Percentiles rank a stretch among this genome's conserved stretches.
These are phyloP conservation scores for Pseudocohnilembus persalinus DNA, from an alignment of 169 alveolate species.

Conservation along the genomic window DNA sequence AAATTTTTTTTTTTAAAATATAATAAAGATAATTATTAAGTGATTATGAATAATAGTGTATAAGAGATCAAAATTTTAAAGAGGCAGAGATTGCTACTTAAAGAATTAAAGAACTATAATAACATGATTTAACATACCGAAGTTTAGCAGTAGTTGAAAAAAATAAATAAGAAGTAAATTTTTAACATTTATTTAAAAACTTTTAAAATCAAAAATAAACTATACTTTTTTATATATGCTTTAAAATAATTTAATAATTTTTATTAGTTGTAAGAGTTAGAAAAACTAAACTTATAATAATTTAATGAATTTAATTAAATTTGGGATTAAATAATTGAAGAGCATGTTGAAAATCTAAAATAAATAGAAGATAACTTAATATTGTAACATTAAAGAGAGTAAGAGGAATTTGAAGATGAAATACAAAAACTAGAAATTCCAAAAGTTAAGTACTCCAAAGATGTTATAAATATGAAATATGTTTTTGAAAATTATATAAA, in stretches of 20 bases:
- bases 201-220: too few relatives aligned
- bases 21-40: background rate
- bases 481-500: constrained; percentile 13
- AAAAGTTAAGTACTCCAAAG: constrained; percentile 19
- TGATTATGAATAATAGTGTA: constrained; percentile 22
- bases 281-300: constrained; percentile 18
- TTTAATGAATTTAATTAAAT: constrained; percentile 27
- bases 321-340: constrained; percentile 29
- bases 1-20: too few relatives aligned
- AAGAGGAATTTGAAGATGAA: background rate
- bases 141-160: constrained; percentile 20
- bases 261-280: constrained; percentile 13
- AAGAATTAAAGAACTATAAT: constrained; percentile 12
- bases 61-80: constrained; percentile 20
- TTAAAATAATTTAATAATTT: background rate
- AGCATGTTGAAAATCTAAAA: constrained; percentile 20
- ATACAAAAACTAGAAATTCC: background rate
- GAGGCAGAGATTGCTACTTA: constrained; percentile 22
- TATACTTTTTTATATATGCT: background rate
- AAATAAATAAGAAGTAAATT: constrained; percentile 24
- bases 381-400: background rate
- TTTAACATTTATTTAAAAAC: too few relatives aligned
- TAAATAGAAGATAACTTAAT: constrained; percentile 18
- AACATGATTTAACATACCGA: constrained; percentile 25
- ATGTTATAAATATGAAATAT: constrained; percentile 6